phyloP scores from a whole-genome alignment of 192 early-diverging fungal species.

The Linnemannia zychae region DNA sequence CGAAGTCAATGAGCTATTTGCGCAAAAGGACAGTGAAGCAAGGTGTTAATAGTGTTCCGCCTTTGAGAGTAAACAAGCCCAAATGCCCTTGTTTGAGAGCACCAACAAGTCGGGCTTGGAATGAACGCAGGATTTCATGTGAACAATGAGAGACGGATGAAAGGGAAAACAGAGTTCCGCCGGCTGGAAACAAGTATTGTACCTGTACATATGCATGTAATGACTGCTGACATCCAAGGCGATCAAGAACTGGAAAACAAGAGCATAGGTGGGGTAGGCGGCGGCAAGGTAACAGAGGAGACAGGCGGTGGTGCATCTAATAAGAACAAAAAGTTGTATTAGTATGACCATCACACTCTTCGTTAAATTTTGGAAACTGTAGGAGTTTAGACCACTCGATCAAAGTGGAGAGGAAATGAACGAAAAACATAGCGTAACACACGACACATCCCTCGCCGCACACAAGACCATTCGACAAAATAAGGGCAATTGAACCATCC shows the following conservation, averaged over 20 bases:
- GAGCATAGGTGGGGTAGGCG: conserved; percentile 72
- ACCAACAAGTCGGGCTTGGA: neutral
- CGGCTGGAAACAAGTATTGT: conserved; percentile 2
- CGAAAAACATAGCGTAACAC: conserved; percentile 6
- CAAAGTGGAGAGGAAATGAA: neutral
- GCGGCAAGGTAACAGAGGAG: conserved; percentile 88
- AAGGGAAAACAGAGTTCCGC: conserved; percentile 10
- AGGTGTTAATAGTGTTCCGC: conserved; percentile 7
- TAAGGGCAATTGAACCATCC: neutral
- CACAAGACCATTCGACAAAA: neutral
- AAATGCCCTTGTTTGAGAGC: conserved; percentile 5
- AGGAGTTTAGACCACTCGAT: neutral
- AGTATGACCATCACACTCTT: neutral
- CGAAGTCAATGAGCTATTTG: conserved; percentile 77
- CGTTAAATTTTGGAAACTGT: neutral
- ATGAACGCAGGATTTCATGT: conserved; percentile 16
- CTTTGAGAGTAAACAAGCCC: neutral
- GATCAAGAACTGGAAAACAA: conserved; percentile 93
- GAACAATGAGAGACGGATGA: conserved; percentile 5
- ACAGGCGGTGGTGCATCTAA: conserved; percentile 90
- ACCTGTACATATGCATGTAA: conserved; percentile 99
- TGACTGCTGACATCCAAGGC: conserved; percentile 96
- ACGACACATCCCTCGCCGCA: conserved; percentile 8
- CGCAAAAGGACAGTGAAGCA: neutral
- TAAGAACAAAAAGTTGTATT: neutral